Evolutionary conservation across 352 stramenopile genomes (phyloP).

Genomic region (Globisporangium emineosum): DNA sequence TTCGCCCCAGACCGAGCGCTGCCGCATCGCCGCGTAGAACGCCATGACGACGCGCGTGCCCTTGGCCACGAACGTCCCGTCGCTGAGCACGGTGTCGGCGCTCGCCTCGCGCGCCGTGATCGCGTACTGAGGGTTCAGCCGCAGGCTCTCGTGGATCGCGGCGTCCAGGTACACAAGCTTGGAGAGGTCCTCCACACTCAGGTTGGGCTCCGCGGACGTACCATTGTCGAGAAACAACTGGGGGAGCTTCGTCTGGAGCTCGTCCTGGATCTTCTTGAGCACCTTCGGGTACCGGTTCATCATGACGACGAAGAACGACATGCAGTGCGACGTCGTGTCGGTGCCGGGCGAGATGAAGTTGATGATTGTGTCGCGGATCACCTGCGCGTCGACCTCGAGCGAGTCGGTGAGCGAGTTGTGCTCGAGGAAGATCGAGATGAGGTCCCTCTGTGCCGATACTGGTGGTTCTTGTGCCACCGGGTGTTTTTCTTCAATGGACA

Average conservation of each 20-base stretch:
- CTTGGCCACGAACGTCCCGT: slow-evolving; percentile 63
- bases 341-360: slow-evolving; percentile 55
- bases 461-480: no score
- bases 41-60: slow-evolving; percentile 49
- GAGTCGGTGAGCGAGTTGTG: slow-evolving; percentile 8
- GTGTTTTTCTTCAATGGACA: not conserved
- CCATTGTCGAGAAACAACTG: slow-evolving; percentile 10
- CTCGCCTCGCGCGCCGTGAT: slow-evolving; percentile 40
- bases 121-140: slow-evolving; percentile 49
- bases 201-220: not conserved
- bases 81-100: slow-evolving; percentile 45
- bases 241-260: slow-evolving; percentile 25
- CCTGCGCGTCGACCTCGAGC: slow-evolving; percentile 3
- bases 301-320: slow-evolving; percentile 47
- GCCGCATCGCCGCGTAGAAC: slow-evolving; percentile 47
- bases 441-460: not conserved
- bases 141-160: slow-evolving; percentile 56
- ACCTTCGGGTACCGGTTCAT: slow-evolving; percentile 38
- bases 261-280: slow-evolving; percentile 28
- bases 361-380: slow-evolving; percentile 50
- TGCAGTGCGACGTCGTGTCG: slow-evolving; percentile 44
- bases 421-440: slow-evolving; percentile 19
- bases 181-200: slow-evolving; percentile 40
- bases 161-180: slow-evolving; percentile 60
- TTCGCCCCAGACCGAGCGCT: slow-evolving; percentile 49